Conservation (phyloP, 441 rosid species). For the Corymbia citriodora region DNA sequence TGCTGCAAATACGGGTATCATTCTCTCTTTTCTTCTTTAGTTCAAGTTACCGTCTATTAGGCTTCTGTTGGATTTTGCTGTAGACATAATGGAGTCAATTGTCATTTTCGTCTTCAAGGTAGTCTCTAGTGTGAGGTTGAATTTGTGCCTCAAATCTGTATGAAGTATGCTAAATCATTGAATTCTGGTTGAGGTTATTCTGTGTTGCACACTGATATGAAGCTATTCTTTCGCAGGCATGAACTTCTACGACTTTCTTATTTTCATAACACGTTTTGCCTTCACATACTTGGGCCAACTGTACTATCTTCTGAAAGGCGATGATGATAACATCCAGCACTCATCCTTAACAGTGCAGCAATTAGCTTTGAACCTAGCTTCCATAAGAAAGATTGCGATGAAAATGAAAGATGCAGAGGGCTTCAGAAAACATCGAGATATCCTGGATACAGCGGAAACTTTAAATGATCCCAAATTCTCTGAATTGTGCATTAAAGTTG, state of each 20-base stretch:
- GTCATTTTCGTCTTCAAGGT: neutral
- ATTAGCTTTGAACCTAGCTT: constrained; percentile 43
- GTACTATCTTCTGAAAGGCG: constrained; percentile 11
- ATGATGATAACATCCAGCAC: constrained; percentile 14
- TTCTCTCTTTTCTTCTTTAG: neutral
- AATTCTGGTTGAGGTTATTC: neutral
- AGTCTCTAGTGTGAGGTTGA: neutral
- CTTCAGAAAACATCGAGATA: constrained; percentile 20
- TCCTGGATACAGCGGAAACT: constrained; percentile 32
- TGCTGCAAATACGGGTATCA: constrained; percentile 84
- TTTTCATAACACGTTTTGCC: constrained; percentile 53
- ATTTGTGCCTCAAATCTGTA: neutral
- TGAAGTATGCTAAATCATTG: neutral
- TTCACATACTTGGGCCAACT: constrained; percentile 48
- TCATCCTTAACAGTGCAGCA: constrained; percentile 33
- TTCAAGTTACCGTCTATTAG: neutral
- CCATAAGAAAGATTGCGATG: constrained; percentile 32
- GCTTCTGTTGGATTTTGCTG: neutral
- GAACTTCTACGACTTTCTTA: constrained; percentile 73
- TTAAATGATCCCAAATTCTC: constrained; percentile 45
- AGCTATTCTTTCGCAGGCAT: constrained; percentile 47
- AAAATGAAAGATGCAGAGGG: constrained; percentile 49
- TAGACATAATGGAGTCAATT: neutral
- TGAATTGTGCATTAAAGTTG: constrained; percentile 36
- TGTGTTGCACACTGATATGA: neutral